These are phyloP conservation scores for Ustilago tritici DNA, from an alignment of 1,284 basidiomycete species.

Conservation along the genomic window DNA sequence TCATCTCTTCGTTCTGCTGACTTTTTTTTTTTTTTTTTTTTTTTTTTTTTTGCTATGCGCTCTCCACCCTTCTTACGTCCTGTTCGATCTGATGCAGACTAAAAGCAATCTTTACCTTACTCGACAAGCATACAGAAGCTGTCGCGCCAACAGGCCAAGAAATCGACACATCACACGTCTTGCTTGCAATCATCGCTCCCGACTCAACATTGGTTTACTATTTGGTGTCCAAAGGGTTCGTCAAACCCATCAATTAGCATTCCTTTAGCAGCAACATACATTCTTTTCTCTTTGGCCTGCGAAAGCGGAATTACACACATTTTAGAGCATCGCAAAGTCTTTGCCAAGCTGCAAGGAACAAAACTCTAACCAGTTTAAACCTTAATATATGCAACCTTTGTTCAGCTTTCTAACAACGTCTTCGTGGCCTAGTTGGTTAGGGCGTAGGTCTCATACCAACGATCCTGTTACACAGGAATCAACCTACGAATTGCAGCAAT, in stretches of 20 bases:
- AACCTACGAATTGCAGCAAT: conserved; percentile 29
- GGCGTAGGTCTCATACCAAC: conserved; percentile 54
- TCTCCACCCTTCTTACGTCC: too few relatives aligned
- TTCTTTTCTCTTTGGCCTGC: too few relatives aligned
- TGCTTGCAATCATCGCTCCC: conserved; percentile 63
- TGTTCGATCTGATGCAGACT: conserved; percentile 15
- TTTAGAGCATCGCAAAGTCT: too few relatives aligned
- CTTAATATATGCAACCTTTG: background rate
- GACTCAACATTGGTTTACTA: conserved; percentile 68
- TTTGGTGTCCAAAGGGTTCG: conserved; percentile 59
- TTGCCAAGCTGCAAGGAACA: too few relatives aligned
- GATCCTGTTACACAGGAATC: conserved; percentile 36
- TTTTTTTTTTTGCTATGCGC: background rate
- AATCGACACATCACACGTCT: conserved; percentile 41
- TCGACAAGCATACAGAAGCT: conserved; percentile 24
- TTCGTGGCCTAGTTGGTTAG: conserved; percentile 56
- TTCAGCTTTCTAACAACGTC: conserved; percentile 1
- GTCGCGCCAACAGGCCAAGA: conserved; percentile 8
- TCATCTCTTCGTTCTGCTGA: background rate
- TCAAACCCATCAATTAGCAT: conserved; percentile 64
- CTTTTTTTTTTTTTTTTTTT: background rate
- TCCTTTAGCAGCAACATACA: background rate
- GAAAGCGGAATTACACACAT: too few relatives aligned
- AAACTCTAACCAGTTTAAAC: too few relatives aligned
- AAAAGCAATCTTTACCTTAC: conserved; percentile 35